A percentile compares a stretch with the other conserved stretches of the same genome.
These are phyloP conservation scores for Scheffersomyces titani DNA, from an alignment of 1,139 yeast species.

Conservation along the genomic window DNA sequence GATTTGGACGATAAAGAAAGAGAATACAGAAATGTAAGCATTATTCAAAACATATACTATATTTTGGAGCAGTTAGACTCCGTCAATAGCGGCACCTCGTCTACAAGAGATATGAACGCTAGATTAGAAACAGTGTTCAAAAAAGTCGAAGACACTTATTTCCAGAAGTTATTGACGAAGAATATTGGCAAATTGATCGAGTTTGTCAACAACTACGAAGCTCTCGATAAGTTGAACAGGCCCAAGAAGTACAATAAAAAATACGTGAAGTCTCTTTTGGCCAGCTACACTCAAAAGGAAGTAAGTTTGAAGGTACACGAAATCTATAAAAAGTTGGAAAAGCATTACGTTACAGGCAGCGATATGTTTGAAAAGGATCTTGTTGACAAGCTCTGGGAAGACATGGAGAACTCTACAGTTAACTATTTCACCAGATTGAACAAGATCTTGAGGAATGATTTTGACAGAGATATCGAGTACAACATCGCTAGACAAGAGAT, in stretches of 20 bases:
- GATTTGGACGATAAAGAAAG: slow-evolving; percentile 59
- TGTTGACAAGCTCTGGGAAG: slow-evolving; percentile 45
- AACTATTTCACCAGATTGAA: slow-evolving; percentile 40
- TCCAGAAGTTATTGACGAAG: slow-evolving; percentile 48
- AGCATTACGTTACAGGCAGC: slow-evolving; percentile 53
- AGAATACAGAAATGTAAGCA: slow-evolving; percentile 57
- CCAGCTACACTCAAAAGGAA: slow-evolving; percentile 60
- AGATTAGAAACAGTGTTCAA: slow-evolving; percentile 52
- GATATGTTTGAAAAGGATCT: slow-evolving; percentile 50
- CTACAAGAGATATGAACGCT: slow-evolving; percentile 36
- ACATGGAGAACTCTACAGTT: slow-evolving; percentile 38
- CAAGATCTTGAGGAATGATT: slow-evolving; percentile 35
- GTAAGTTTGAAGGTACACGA: slow-evolving; percentile 56
- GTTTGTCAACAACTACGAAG: slow-evolving; percentile 66
- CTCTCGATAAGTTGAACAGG: slow-evolving; percentile 46
- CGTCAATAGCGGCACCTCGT: slow-evolving; percentile 27
- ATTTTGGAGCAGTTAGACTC: slow-evolving; percentile 51
- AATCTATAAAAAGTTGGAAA: slow-evolving; percentile 57
- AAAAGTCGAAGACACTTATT: slow-evolving; percentile 40
- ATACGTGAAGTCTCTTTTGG: slow-evolving; percentile 56
- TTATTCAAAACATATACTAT: slow-evolving; percentile 65
- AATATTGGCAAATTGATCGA: slow-evolving; percentile 63
- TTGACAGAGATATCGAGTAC: slow-evolving; percentile 44
- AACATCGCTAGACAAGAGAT: slow-evolving; percentile 37
- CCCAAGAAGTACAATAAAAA: slow-evolving; percentile 67